Percentiles rank a stretch among this genome's conserved stretches.
Conservation (phyloP, 2,329 filamentous ascomycete genomes). For the Monilinia fructicola region DNA sequence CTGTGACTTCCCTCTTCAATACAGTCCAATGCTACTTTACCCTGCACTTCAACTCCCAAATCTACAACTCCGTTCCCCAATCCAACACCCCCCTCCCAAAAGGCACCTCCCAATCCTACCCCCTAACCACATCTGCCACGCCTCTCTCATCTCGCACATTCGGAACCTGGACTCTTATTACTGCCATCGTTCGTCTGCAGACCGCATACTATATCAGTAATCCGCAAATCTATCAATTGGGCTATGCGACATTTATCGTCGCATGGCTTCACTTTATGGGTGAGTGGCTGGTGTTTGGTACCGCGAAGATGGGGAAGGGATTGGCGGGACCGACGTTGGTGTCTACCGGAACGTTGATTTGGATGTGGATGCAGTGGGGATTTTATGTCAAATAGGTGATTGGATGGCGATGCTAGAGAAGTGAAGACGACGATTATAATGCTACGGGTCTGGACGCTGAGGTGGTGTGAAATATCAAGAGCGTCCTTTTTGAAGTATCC, state of each 20-base stretch:
- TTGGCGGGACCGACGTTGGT: slow-evolving; percentile 57
- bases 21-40: slow-evolving; percentile 80
- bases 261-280: slow-evolving; percentile 58
- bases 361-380: slow-evolving; percentile 67
- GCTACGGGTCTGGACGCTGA: background rate
- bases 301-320: slow-evolving; percentile 61
- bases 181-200: slow-evolving; percentile 60
- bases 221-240: slow-evolving; percentile 60
- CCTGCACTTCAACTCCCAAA: slow-evolving; percentile 76
- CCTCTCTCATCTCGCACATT: slow-evolving; percentile 78
- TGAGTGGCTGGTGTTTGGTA: slow-evolving; percentile 80
- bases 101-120: slow-evolving; percentile 55
- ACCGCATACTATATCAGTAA: slow-evolving; percentile 66
- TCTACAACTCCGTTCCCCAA: slow-evolving; percentile 58
- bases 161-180: slow-evolving; percentile 68
- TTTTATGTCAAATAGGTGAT: slow-evolving; percentile 58
- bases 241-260: slow-evolving; percentile 61
- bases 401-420: background rate
- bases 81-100: slow-evolving; percentile 46
- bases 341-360: slow-evolving; percentile 51
- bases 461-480: background rate
- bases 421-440: background rate
- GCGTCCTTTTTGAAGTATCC: background rate
- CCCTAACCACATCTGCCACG: slow-evolving; percentile 66
- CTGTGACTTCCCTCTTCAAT: slow-evolving; percentile 79